Base-by-base conservation (phyloP, 2,329 filamentous ascomycete species). In the Rutstroemia sp. region DNA sequence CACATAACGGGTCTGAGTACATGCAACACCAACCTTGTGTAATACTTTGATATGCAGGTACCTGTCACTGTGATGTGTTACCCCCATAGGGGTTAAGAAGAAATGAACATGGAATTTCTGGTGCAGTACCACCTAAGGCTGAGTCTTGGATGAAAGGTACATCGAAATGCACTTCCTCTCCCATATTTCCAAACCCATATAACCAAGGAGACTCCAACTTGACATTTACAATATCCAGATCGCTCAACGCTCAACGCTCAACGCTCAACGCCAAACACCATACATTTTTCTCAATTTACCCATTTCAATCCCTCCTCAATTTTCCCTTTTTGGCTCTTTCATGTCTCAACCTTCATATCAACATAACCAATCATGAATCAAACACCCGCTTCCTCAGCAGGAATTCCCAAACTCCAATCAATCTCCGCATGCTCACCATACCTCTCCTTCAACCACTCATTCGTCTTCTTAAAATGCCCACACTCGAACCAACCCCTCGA, bases 371-470 rank as follows among this genome's bases (percentile, higher is more conserved):
- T 19, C 10, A 18, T 5, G 3, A 42, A 23, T 19, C 25, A 54
- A 23, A 54, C 52, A 4, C 47, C 53, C 8, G 38, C 53, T 18
- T 51, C 27, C 18, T 23, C 47, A 18, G 47, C 19, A 4, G 53
- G 38, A 3, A 51, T n/a, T 4, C 21, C 60, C 59, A 86, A 68
- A 68, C 87, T 85, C 92, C 94, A 99, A 71, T 97, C 87, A 65
- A 99, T 91, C 66, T 84, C 81, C 1, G 82, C 86, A 3, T 85
- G 86, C n/a, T 80, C 75, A 0, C 94, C 94, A 71, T 97, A 96
- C 57, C 87, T 79, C 63, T 79, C 71, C 53, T 80, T 75, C 21
- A 99, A 76, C 94, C 94, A 99, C 65, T 88, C 85, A 68, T 96
- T 95, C 48, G 88, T 83, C 73, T 84, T 82, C 61, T 77, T 84